Evolutionary conservation across 306 rosid species (phyloP).

Genomic region (Corylus heterophylla): DNA sequence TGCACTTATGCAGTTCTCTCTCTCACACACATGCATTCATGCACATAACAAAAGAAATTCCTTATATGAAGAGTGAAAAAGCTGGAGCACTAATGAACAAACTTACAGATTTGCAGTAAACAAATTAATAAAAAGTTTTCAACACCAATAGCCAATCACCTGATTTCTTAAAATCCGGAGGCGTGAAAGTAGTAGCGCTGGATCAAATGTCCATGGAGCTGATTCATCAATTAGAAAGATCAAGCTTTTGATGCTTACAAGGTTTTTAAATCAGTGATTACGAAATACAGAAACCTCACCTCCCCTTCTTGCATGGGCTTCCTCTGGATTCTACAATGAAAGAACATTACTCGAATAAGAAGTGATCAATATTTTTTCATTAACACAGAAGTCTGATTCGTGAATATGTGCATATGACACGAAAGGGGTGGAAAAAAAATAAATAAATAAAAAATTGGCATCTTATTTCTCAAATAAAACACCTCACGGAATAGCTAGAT

Average conservation of each 20-base stretch:
- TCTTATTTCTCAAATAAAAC: neutral
- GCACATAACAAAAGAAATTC: neutral
- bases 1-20: slow-evolving; percentile 24
- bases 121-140: slow-evolving; percentile 9
- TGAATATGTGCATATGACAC: slow-evolving; percentile 1
- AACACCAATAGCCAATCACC: slow-evolving; percentile 47
- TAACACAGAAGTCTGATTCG: slow-evolving; percentile 9
- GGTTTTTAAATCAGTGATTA: slow-evolving; percentile 28
- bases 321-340: slow-evolving; percentile 72
- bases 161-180: slow-evolving; percentile 70
- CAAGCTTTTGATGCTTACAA: slow-evolving; percentile 28
- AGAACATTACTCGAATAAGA: slow-evolving; percentile 35
- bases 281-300: slow-evolving; percentile 57
- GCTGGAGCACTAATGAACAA: neutral
- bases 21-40: slow-evolving; percentile 13
- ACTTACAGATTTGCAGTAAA: slow-evolving; percentile 2
- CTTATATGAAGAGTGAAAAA: neutral
- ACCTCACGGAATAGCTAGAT: neutral
- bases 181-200: slow-evolving; percentile 56
- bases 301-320: slow-evolving; percentile 98
- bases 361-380: slow-evolving; percentile 17
- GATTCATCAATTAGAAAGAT: slow-evolving; percentile 53
- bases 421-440: neutral
- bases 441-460: neutral
- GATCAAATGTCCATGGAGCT: slow-evolving; percentile 99